Percentiles rank a stretch among this genome's conserved stretches.
phyloP scores from a whole-genome alignment of 176 grass and related monocot species.

The Triticum monococcum region DNA sequence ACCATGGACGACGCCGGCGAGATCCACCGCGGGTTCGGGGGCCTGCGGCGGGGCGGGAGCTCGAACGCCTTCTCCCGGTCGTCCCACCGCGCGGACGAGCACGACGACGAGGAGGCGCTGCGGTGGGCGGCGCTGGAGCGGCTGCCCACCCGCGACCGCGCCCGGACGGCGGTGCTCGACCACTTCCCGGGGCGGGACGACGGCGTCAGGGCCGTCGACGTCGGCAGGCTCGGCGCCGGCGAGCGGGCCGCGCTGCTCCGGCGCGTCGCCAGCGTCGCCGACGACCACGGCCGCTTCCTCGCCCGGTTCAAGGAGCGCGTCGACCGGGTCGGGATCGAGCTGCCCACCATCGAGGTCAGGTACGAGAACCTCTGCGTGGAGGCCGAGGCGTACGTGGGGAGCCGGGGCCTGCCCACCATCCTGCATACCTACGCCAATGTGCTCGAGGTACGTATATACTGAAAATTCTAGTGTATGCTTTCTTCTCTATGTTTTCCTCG shows the following conservation, averaged over 20 bases:
- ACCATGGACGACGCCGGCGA: background rate
- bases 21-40: background rate
- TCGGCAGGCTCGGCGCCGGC: background rate
- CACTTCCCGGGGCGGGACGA: background rate
- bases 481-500: no score
- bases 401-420: background rate
- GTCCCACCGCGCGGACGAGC: background rate
- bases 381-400: background rate
- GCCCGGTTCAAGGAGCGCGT: background rate
- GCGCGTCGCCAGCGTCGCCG: background rate
- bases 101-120: conserved; percentile 88
- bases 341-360: background rate
- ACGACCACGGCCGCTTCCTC: background rate
- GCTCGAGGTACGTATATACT: background rate
- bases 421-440: background rate
- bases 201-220: background rate
- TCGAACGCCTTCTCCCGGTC: background rate
- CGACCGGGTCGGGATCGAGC: background rate
- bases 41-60: background rate
- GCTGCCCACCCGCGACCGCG: conserved; percentile 36
- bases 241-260: background rate
- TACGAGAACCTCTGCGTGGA: background rate
- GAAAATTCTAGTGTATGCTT: no score
- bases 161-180: background rate
- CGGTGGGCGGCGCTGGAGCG: conserved; percentile 89